Conservation (phyloP, 208 protist species). For the Trypanosoma grayi region DNA sequence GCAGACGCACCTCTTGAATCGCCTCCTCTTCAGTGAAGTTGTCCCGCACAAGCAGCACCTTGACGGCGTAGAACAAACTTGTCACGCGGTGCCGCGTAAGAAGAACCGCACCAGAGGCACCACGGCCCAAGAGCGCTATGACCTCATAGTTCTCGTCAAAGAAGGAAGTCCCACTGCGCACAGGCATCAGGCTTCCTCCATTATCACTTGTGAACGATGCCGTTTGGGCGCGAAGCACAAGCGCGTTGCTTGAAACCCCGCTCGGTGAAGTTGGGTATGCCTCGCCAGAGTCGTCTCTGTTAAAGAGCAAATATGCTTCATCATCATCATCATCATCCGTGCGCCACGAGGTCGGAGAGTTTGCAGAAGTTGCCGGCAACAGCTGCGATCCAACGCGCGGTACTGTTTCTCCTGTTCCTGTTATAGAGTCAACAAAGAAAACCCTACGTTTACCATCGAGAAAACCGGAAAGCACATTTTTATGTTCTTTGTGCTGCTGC, state of each 20-base stretch:
- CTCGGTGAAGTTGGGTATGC: background rate
- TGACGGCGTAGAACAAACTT: conserved; percentile 80
- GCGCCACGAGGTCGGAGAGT: no score
- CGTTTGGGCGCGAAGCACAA: conserved; percentile 16
- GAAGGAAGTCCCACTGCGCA: conserved; percentile 37
- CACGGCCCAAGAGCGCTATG: conserved; percentile 57
- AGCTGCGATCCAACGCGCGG: no score
- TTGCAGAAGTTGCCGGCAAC: no score
- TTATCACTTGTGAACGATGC: background rate
- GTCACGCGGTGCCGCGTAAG: conserved; percentile 79
- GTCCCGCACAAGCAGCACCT: conserved; percentile 71
- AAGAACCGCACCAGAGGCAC: conserved; percentile 68
- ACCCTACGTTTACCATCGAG: background rate
- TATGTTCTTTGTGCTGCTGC: background rate
- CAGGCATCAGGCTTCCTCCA: background rate
- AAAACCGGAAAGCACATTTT: conserved; percentile 4
- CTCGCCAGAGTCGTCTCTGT: no score
- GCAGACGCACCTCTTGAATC: conserved; percentile 70
- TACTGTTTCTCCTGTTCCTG: background rate
- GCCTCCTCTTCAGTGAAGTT: conserved; percentile 63
- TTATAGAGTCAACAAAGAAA: conserved; percentile 7
- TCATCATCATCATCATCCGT: no score
- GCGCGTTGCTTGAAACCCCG: conserved; percentile 3
- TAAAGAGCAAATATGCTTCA: no score
- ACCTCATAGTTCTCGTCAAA: conserved; percentile 90